Evolutionary conservation across 768 basidiomycete species (phyloP).

Genomic region (Leccinellum albellum): DNA sequence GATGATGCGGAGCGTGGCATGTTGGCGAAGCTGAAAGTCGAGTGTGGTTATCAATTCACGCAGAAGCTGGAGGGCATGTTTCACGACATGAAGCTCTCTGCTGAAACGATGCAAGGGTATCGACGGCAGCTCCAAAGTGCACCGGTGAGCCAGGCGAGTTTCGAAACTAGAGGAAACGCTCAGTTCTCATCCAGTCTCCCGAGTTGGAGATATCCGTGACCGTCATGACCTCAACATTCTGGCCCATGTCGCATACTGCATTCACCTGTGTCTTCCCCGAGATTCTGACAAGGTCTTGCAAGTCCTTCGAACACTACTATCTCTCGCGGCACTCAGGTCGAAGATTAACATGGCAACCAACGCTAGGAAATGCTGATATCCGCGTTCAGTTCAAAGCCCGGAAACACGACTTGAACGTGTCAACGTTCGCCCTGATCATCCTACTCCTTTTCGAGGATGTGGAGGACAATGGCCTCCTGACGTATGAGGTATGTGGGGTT

Average conservation of each 20-base stretch:
- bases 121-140: constrained; percentile 54
- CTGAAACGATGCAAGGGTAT: constrained; percentile 78
- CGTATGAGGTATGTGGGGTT: constrained; percentile 59
- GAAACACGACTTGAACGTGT: constrained; percentile 87
- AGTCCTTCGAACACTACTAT: constrained; percentile 87
- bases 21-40: constrained; percentile 94
- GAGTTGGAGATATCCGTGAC: constrained; percentile 80
- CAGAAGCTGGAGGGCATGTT: constrained; percentile 99
- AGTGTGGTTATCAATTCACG: constrained; percentile 95
- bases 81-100: constrained; percentile 88
- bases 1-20: constrained; percentile 98
- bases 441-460: constrained; percentile 82
- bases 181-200: constrained; percentile 50
- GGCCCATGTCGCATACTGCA: constrained; percentile 77
- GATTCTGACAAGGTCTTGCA: constrained; percentile 58
- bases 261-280: constrained; percentile 67
- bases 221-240: constrained; percentile 95
- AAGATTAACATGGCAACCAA: constrained; percentile 87
- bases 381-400: constrained; percentile 73
- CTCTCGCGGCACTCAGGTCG: constrained; percentile 85
- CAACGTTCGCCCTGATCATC: constrained; percentile 85
- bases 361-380: constrained; percentile 88
- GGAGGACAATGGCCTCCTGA: constrained; percentile 62
- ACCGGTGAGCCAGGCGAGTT: constrained; percentile 43
- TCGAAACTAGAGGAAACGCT: constrained; percentile 1